phyloP scores from a whole-genome alignment of 2,329 filamentous ascomycete genomes.

The Colletotrichum australisinense region DNA sequence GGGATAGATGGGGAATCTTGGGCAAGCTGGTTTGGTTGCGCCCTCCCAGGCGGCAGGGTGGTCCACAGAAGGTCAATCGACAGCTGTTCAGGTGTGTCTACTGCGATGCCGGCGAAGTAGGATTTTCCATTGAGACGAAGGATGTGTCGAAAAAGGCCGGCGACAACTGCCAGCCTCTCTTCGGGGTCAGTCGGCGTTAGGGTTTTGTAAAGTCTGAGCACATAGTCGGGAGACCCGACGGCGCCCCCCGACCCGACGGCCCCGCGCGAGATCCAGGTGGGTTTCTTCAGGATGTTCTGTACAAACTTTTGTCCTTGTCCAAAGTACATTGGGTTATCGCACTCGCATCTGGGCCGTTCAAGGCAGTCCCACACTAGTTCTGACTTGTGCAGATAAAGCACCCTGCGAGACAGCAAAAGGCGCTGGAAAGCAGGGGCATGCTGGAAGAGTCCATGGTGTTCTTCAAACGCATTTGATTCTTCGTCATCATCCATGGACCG shows the following conservation, averaged over 20 bases:
- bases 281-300: not conserved
- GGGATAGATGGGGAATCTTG: not conserved
- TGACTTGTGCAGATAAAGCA: constrained; percentile 2
- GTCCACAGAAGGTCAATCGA: constrained; percentile 3
- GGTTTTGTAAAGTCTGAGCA: not conserved
- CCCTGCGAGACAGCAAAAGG: constrained; percentile 1
- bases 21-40: not conserved
- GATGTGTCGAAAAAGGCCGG: not conserved
- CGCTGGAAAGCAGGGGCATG: constrained; percentile 3
- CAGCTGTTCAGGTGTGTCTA: not conserved
- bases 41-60: not conserved
- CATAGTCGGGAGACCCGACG: too few relatives aligned
- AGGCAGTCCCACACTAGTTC: constrained; percentile 23
- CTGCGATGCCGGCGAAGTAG: not conserved
- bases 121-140: not conserved
- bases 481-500: not conserved
- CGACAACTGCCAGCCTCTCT: not conserved
- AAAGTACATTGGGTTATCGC: not conserved
- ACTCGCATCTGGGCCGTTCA: constrained; percentile 3
- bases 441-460: not conserved
- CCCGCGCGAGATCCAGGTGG: not conserved
- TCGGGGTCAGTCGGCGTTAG: not conserved
- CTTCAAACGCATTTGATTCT: too few relatives aligned
- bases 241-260: not conserved
- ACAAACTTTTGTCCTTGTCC: too few relatives aligned